phyloP scores from a whole-genome alignment of 2,329 filamentous ascomycete genomes.

The Aquanectria penicillioides region DNA sequence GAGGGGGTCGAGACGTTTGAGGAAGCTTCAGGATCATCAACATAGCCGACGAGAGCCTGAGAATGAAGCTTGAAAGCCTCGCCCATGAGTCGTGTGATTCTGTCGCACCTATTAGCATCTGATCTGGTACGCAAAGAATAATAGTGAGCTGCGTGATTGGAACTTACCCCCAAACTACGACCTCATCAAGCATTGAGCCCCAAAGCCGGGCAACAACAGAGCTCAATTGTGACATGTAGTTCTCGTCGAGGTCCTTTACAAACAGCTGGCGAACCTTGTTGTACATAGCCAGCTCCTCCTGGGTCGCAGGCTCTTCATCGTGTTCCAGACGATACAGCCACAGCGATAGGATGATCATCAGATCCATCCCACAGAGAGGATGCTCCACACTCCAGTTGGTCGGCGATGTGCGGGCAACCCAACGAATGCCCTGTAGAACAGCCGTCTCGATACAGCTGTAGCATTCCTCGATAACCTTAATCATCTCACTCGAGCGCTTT shows the following conservation, averaged over 20 bases:
- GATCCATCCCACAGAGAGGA: slow-evolving; percentile 92
- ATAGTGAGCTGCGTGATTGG: background rate
- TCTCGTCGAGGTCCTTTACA: slow-evolving; percentile 87
- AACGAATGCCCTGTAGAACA: slow-evolving; percentile 91
- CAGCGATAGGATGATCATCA: slow-evolving; percentile 96
- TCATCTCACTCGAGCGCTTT: slow-evolving; percentile 95
- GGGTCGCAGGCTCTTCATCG: slow-evolving; percentile 89
- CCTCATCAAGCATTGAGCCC: slow-evolving; percentile 98
- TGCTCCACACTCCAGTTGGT: slow-evolving; percentile 99
- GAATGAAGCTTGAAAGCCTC: slow-evolving; percentile 98
- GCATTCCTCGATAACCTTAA: slow-evolving; percentile 97
- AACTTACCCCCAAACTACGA: slow-evolving; percentile 98
- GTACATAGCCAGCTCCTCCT: slow-evolving; percentile 89
- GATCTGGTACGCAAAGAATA: background rate
- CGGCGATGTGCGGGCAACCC: slow-evolving; percentile 96
- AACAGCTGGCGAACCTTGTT: slow-evolving; percentile 91
- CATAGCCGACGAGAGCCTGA: slow-evolving; percentile 92
- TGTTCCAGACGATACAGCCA: slow-evolving; percentile 99
- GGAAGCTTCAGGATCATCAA: slow-evolving; percentile 80
- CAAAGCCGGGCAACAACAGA: slow-evolving; percentile 95
- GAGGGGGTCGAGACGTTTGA: slow-evolving; percentile 76
- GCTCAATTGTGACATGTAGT: slow-evolving; percentile 85
- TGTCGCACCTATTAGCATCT: slow-evolving; percentile 49
- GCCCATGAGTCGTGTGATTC: slow-evolving; percentile 94
- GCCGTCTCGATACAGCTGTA: slow-evolving; percentile 98